Conservation (phyloP, 129 eudicot genomes). For the Chrysanthemum seticuspe region DNA sequence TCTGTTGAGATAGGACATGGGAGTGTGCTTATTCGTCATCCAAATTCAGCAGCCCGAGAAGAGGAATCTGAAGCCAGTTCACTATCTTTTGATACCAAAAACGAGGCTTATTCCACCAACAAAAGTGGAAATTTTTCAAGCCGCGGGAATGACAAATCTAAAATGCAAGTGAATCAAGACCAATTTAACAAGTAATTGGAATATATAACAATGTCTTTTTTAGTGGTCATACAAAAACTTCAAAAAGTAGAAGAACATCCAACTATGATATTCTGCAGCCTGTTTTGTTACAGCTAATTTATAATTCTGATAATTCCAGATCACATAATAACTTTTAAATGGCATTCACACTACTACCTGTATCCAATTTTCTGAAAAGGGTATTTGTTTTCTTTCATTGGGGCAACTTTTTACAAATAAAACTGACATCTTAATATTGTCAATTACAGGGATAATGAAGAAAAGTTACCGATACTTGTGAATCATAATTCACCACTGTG, state of each 20-base stretch:
- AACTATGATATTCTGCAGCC: too few species aligned
- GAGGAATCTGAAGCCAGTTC: conserved; percentile 93
- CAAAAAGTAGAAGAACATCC: too few species aligned
- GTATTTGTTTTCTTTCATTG: neutral
- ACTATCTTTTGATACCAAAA: conserved; percentile 65
- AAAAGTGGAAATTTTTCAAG: conserved; percentile 30
- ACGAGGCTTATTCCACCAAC: conserved; percentile 52
- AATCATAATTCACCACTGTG: conserved; percentile 6
- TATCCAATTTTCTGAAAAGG: neutral
- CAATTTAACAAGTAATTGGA: conserved; percentile 43
- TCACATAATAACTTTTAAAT: neutral
- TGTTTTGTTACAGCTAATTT: too few species aligned
- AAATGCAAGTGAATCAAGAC: conserved; percentile 41
- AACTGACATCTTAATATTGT: neutral
- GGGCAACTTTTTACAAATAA: neutral
- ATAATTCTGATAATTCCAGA: too few species aligned
- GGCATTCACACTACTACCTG: neutral
- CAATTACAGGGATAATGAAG: conserved; percentile 2
- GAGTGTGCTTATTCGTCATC: conserved; percentile 80
- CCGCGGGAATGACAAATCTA: neutral
- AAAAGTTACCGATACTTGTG: conserved; percentile 3
- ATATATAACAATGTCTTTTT: too few species aligned
- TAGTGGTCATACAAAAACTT: too few species aligned
- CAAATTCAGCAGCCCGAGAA: conserved; percentile 39
- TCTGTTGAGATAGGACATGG: conserved; percentile 95